Conservation (phyloP, 2,329 filamentous ascomycete genomes). For the Pseudocercospora cruenta region DNA sequence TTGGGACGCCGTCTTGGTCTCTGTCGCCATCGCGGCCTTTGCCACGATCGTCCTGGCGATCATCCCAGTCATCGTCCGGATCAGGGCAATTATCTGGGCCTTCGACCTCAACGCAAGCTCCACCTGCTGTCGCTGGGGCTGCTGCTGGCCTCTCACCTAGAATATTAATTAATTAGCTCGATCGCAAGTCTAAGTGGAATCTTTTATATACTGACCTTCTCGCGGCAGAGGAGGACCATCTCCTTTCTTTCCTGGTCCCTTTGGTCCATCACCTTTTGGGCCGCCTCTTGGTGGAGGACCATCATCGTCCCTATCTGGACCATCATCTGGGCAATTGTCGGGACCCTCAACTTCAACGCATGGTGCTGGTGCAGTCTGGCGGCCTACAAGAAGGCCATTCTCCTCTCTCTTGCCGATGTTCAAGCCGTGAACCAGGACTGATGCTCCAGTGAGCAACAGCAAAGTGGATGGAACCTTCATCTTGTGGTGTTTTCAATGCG, state of each 20-base stretch:
- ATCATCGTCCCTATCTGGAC: not conserved
- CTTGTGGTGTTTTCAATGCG: not conserved
- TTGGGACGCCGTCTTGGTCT: not conserved
- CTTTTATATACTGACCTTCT: too few relatives aligned
- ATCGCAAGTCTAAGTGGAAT: not conserved
- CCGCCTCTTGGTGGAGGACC: not conserved
- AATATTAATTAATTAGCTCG: not conserved
- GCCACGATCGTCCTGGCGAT: not conserved
- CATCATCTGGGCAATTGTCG: not conserved
- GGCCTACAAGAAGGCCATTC: conserved; percentile 2
- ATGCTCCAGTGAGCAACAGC: conserved; percentile 14
- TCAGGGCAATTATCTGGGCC: conserved; percentile 5
- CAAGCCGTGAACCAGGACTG: conserved; percentile 15
- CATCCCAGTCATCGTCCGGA: not conserved
- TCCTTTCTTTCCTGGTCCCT: not conserved
- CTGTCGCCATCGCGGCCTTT: too few relatives aligned
- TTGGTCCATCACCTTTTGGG: not conserved
- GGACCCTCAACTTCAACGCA: not conserved
- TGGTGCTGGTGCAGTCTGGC: not conserved
- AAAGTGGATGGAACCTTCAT: conserved; percentile 18
- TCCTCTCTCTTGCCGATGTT: conserved; percentile 10
- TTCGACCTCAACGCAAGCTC: not conserved
- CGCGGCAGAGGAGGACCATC: too few relatives aligned
- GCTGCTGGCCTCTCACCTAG: not conserved
- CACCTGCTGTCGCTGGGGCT: not conserved